Base-by-base conservation (phyloP, 2,329 filamentous ascomycete genomes). In the Botryotinia calthae region DNA sequence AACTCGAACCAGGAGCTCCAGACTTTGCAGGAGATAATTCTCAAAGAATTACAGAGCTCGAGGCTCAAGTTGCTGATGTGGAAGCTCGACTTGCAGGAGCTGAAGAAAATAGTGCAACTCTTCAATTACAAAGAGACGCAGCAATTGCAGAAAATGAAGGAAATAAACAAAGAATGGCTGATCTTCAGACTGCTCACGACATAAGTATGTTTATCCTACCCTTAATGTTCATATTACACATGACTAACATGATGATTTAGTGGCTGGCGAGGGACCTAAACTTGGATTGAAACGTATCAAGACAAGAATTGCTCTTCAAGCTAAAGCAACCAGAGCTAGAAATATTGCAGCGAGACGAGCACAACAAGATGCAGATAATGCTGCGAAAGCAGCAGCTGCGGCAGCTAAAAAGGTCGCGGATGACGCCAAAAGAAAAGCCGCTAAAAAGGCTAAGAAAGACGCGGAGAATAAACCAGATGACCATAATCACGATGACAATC, bases 231-330 rank as follows among this genome's bases (percentile, higher is more conserved):
- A 2, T 25, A 31, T 28, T 31, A 3, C 10, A 40, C 4, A n/a
- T 67, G 54, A 66, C 48, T 68, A 31, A 68, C 34, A 10, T 5
- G n/a, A 56, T 56, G 3, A 31, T 25, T 28, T 68, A 68, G 65
- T 68, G 65, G 48, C 65, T 22, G 65, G 65, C 1, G 65, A 68
- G 10, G 65, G 65, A 14, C 65, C 65, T 56, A 68, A 68, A 37
- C 65, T 68, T 44, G 65, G 65, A 56, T 9, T 68, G 65, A 68
- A 42, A 44, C 65, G 65, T 25, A 68, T 68, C 25, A 56, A 68
- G 65, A 68, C 65, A 31, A 56, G 65, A 42, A 68, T 68, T 68
- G 34, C 65, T 48, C 54, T 56, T 44, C 65, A 56, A 31, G 48
- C 65, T 22, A 31, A 44, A 44, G 65, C 65, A 58, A 68, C 65